Base-by-base conservation (phyloP, 1,139 yeast species). In the Zhuliangozyma parablackwelliae region DNA sequence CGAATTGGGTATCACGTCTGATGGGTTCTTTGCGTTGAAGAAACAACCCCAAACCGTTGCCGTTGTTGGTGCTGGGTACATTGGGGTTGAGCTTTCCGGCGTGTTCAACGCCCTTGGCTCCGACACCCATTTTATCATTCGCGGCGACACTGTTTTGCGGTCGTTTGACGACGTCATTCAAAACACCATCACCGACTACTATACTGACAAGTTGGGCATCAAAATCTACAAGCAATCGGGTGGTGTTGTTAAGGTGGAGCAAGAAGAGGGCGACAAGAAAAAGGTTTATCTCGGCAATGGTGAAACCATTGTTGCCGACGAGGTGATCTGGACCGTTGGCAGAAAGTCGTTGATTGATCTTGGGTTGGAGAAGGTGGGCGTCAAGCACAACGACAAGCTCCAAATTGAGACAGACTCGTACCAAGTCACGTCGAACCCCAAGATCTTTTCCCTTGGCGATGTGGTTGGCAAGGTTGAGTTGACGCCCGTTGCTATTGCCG, bases 401-500 rank as follows among this genome's bases (percentile, higher is more conserved):
- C 82, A 84, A 59, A 71, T 92, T 36, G 61, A 75, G 35, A 95
- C 78, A 30, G 95, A 94, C 57, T 96, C 88, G 63, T 90, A 68
- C 64, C 98, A 94, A 70, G 78, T 79, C 56, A 83, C 97, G 9
- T 69, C 78, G 37, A 77, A 84, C 44, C 71, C 80, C 37, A 77
- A 80, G 61, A 74, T 92, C 45, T 88, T 74, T 58, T 82, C 98
- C 2, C 71, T 92, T 37, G 99, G 99, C 55, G 99, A 92, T 60
- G 95, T 89, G 43, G 82, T 84, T 30, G 96, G 96, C 44, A 82
- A 82, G 41, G 84, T 85, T 36, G 97, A 92, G 66, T 76, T 92
- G 55, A 92, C 99, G 7, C 99, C 99, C 6, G 97, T 89, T 33
- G 98, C 98, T 33, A 92, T 92, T 69, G 97, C 98, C 29, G 94